Evolutionary conservation across 306 rosid species (phyloP).

Genomic region (Malus domestica): ASM211411v1 NC_041801.1:6297001-6297500

Average conservation of each 20-base stretch:
- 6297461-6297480: neutral
- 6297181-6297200: too few relatives aligned
- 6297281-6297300: neutral
- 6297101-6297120: too few relatives aligned
- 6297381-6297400: neutral
- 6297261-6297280: neutral
- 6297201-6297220: too few relatives aligned
- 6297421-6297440: neutral
- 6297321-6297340: neutral
- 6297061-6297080: too few relatives aligned
- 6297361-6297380: neutral
- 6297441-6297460: neutral
- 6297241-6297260: neutral
- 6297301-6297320: neutral
- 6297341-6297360: neutral
- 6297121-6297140: too few relatives aligned
- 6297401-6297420: neutral
- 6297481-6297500: neutral
- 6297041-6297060: rapidly evolving
- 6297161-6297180: too few relatives aligned
- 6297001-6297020: neutral
- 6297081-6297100: too few relatives aligned
- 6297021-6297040: too few relatives aligned
- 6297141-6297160: too few relatives aligned
- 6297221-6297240: neutral